Evolutionary conservation across 495 filamentous ascomycete species (phyloP).

Genomic region (Aspergillus mulundensis): DNA sequence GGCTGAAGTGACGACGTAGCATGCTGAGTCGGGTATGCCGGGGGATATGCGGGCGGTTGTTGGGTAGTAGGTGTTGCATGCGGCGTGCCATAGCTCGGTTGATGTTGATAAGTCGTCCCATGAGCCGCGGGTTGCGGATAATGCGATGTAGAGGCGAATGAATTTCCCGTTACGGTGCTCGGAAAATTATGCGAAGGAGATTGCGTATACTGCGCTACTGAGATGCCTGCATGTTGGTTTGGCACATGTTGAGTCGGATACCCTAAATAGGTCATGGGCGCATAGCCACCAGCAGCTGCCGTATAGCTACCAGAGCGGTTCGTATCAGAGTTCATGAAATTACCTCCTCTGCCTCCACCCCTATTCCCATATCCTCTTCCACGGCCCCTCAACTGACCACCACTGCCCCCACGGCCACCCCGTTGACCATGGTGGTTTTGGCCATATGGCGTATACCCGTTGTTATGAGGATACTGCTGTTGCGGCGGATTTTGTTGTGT

Average conservation of each 20-base stretch:
- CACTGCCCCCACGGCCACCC: constrained; percentile 28
- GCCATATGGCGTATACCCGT: constrained; percentile 28
- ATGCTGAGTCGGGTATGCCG: constrained; percentile 23
- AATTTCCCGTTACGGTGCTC: constrained; percentile 20
- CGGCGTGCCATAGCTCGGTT: constrained; percentile 29
- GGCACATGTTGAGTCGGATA: constrained; percentile 29
- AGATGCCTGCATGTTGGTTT: constrained; percentile 20
- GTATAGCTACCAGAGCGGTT: constrained; percentile 19
- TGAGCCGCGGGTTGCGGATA: constrained; percentile 29
- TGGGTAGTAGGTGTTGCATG: constrained; percentile 24
- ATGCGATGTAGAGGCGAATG: constrained; percentile 22
- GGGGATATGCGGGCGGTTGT: constrained; percentile 23
- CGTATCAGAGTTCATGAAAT: constrained; percentile 35
- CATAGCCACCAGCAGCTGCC: constrained; percentile 26
- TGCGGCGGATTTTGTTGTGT: constrained; percentile 19
- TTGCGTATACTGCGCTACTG: constrained; percentile 27
- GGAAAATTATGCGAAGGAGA: constrained; percentile 25
- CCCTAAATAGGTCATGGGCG: constrained; percentile 30
- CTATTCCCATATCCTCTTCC: constrained; percentile 46
- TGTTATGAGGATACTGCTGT: constrained; percentile 18
- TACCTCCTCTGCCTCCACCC: constrained; percentile 48
- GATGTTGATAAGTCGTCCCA: constrained; percentile 25
- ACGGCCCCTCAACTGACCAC: constrained; percentile 37
- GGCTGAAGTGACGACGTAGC: constrained; percentile 31
- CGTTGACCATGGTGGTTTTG: constrained; percentile 28